Conservation (phyloP, 148 eudicot genomes). For the Rhododendron ferrugineum region DNA sequence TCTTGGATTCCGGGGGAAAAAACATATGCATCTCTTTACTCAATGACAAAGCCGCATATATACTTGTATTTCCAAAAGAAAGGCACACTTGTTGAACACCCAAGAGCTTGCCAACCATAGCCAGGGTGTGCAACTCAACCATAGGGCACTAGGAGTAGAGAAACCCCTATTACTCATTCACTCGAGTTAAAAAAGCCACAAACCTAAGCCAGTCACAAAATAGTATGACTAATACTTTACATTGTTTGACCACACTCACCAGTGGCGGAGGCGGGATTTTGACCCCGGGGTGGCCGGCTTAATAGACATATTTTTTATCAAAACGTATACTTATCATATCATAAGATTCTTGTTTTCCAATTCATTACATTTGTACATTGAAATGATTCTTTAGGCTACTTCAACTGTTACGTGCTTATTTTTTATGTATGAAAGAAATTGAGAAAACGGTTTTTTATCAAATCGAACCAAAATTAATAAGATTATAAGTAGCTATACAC, state of each 20-base stretch:
- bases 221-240: background rate
- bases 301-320: too few relatives aligned
- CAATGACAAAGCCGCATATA: background rate
- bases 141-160: background rate
- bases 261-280: too few relatives aligned
- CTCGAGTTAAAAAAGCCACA: background rate
- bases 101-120: background rate
- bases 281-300: too few relatives aligned
- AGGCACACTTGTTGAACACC: background rate
- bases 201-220: background rate
- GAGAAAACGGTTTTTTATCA: too few relatives aligned
- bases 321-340: too few relatives aligned
- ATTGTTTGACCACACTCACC: background rate
- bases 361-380: too few relatives aligned
- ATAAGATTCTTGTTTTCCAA: too few relatives aligned
- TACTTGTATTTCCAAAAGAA: background rate
- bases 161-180: background rate
- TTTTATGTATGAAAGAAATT: too few relatives aligned
- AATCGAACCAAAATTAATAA: too few relatives aligned
- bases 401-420: too few relatives aligned
- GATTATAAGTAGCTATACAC: too few relatives aligned
- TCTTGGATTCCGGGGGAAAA: background rate
- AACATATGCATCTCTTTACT: background rate
- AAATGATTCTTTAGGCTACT: too few relatives aligned
- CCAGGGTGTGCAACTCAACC: background rate